A percentile compares a stretch with the other conserved stretches of the same genome.
Evolutionary conservation across 768 basidiomycete species (phyloP).

Genomic region (Tricholoma terreum): DNA sequence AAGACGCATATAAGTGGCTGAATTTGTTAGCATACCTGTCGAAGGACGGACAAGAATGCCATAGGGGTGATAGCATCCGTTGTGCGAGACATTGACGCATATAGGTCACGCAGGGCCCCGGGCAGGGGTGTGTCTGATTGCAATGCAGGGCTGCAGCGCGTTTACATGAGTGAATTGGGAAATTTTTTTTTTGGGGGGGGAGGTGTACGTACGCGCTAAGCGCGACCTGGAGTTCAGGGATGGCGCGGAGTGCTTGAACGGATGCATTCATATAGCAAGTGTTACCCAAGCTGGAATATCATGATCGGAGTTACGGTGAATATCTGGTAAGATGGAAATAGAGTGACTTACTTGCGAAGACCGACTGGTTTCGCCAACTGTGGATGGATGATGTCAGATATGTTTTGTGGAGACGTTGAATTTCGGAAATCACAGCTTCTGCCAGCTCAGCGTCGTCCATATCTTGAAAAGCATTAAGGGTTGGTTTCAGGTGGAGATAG

Average conservation of each 20-base stretch:
- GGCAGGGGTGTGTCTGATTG: conserved; percentile 42
- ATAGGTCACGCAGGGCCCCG: conserved; percentile 65
- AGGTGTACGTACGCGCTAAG: conserved; percentile 49
- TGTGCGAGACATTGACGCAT: conserved; percentile 68
- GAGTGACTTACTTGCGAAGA: conserved; percentile 71
- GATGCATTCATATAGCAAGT: conserved; percentile 99
- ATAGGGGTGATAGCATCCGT: conserved; percentile 73
- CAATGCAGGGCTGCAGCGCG: conserved; percentile 28
- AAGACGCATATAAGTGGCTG: neutral
- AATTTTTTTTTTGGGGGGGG: too few species aligned
- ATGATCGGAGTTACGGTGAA: neutral
- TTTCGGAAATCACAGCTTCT: conserved; percentile 57
- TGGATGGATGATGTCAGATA: conserved; percentile 10
- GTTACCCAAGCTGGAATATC: conserved; percentile 65
- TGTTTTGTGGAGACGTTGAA: neutral
- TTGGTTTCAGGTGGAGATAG: neutral
- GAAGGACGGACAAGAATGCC: conserved; percentile 64
- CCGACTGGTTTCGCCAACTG: conserved; percentile 82
- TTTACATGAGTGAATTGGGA: neutral
- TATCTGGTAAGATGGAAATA: neutral
- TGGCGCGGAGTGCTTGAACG: conserved; percentile 87
- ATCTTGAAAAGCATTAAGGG: conserved; percentile 42
- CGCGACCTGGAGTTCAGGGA: conserved; percentile 83
- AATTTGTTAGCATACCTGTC: conserved; percentile 37
- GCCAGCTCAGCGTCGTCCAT: conserved; percentile 83